phyloP scores from a whole-genome alignment of 306 rosid species.

The Prunus mira region DNA sequence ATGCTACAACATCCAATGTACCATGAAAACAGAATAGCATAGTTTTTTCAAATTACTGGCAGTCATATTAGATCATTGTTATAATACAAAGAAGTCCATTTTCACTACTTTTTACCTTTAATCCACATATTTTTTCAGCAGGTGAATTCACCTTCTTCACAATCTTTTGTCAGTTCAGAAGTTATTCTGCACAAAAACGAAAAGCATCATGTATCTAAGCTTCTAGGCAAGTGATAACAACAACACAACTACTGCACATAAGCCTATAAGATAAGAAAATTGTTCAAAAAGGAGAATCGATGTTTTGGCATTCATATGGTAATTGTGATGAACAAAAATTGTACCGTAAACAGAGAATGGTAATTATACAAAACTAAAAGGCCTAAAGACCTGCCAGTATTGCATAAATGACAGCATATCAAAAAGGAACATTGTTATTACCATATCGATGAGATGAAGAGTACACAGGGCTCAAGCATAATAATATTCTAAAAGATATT shows the following conservation, averaged over 20 bases:
- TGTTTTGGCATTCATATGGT: not conserved
- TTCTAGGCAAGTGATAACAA: not conserved
- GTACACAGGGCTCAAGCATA: too few relatives aligned
- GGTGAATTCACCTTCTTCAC: constrained; percentile 74
- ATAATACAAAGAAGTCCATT: constrained; percentile 49
- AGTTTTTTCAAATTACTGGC: constrained; percentile 33
- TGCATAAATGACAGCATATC: not conserved
- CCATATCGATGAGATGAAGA: not conserved
- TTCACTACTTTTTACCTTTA: constrained; percentile 52
- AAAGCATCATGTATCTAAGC: constrained; percentile 9
- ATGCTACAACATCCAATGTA: constrained; percentile 33
- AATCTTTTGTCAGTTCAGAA: constrained; percentile 54
- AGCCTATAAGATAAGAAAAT: not conserved
- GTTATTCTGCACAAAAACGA: constrained; percentile 57
- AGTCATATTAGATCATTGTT: constrained; percentile 40
- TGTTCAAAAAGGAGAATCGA: not conserved
- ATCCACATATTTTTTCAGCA: constrained; percentile 44
- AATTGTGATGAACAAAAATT: not conserved
- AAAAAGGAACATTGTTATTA: not conserved
- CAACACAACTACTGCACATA: not conserved
- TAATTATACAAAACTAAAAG: not conserved
- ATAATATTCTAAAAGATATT: too few relatives aligned
- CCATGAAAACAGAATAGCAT: constrained; percentile 28
- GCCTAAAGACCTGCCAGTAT: not conserved
- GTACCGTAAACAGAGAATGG: not conserved